These are phyloP conservation scores for Xenoacremonium recifei DNA, from an alignment of 2,329 filamentous ascomycete genomes.

Conservation along the genomic window DNA sequence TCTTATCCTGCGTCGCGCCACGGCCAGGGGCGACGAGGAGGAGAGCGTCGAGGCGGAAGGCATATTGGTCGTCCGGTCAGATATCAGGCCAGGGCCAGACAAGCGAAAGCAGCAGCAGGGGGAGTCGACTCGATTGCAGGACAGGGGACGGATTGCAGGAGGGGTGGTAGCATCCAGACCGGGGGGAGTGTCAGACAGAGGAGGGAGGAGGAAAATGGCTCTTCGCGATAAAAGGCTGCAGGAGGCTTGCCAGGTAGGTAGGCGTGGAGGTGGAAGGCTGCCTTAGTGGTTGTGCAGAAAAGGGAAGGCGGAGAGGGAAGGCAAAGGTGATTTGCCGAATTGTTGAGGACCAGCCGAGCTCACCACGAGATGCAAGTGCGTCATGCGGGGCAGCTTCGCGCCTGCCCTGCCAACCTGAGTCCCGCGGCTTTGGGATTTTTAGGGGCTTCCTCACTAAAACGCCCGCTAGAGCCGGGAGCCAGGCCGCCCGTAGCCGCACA, in stretches of 20 bases:
- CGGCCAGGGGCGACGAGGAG: neutral
- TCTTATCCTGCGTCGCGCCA: neutral
- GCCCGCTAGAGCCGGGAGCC: no score
- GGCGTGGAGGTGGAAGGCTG: neutral
- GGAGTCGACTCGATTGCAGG: neutral
- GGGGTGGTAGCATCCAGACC: neutral
- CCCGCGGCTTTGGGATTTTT: neutral
- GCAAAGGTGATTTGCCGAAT: neutral
- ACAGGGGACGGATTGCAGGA: neutral
- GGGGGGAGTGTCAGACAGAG: neutral
- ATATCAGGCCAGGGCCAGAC: neutral
- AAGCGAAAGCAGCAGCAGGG: neutral
- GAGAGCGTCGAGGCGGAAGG: neutral
- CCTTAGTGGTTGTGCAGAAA: constrained; percentile 7
- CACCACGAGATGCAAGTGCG: neutral
- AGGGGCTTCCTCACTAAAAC: no score
- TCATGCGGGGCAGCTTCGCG: neutral
- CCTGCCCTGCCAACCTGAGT: neutral
- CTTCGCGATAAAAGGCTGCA: constrained; percentile 1
- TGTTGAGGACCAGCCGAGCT: neutral
- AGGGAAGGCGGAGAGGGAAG: constrained; percentile 1
- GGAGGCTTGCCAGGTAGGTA: neutral
- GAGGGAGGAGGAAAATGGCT: neutral
- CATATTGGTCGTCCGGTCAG: neutral
- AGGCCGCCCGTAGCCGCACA: no score